Base-by-base conservation (phyloP, 2,329 filamentous ascomycete species). In the Emergomyces orientalis region DNA sequence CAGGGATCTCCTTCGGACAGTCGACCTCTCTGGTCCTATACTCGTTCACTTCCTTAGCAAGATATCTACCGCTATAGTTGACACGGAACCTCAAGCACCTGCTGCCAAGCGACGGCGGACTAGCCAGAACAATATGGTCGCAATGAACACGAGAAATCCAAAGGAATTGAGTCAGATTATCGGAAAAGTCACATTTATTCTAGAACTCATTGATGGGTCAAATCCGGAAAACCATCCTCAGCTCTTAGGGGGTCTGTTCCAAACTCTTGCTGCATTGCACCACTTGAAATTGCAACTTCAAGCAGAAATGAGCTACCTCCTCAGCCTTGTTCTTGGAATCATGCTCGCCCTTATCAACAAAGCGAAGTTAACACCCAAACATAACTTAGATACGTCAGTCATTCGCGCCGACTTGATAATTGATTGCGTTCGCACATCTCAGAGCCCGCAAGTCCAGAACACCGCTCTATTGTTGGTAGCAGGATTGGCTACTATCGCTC, bases 401-500 rank as follows among this genome's bases (percentile, higher is more conserved):
- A 88, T 96, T 47, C 87, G 95, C 63, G 90, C 91, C 2, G 94
- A 99, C 73, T 78, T 97, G 55, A 86, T 99, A 62, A 91, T 97
- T 58, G 92, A 95, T 71, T 97, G 92, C 77, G 89, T 99, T 54
- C 89, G 95, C 71, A 92, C 90, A 65, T 95, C 92, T 0, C 86
- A 90, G 32, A 97, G 89, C 73, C 91, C 92, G 0, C 91, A 96
- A 66, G 91, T 99, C 7, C 95, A 97, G 73, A 97, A 96, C 71
- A 87, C 88, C 6, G 92, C 94, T 3, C 81, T 99, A 17, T 84
- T 97, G 9, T 81, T 99, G 32, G 90, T 97, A 63, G 91, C 93
- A 30, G 88, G 87, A 63, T 81, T 99, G 49, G 93, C 94, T 27
- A 88, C 88, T 47, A 89, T 92, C 68, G 90, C 91, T 0, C 94